Conservation (phyloP, 352 stramenopile genomes). For the Pythium scleroteichum region DNA sequence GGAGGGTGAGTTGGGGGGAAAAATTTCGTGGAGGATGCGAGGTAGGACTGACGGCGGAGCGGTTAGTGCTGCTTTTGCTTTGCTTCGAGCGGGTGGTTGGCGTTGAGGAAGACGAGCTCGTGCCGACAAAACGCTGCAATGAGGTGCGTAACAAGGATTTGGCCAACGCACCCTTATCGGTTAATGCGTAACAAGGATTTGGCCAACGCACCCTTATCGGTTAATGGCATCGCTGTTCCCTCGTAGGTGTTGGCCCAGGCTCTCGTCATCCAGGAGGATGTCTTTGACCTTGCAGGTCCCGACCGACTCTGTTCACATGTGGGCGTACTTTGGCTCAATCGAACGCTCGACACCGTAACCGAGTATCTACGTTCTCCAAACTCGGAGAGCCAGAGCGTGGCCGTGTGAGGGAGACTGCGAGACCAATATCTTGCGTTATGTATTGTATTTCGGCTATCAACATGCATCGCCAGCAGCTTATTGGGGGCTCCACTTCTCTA, state of each 20-base stretch:
- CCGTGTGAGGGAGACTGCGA: constrained; percentile 4
- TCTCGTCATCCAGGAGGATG: neutral
- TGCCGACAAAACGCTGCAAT: no score
- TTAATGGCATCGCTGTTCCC: no score
- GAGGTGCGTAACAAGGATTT: no score
- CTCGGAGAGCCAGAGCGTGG: neutral
- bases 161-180: no score
- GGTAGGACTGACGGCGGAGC: neutral
- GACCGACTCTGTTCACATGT: constrained; percentile 10
- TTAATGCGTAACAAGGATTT: no score
- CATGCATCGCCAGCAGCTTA: constrained; percentile 23
- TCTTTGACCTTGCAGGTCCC: constrained; percentile 7
- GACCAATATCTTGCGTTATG: neutral
- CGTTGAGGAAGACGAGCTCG: no score
- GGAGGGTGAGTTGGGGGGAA: constrained; percentile 4
- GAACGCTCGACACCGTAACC: constrained; percentile 7
- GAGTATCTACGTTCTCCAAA: neutral
- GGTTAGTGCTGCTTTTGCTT: neutral
- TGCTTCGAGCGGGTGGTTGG: no score
- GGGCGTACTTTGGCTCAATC: constrained; percentile 9
- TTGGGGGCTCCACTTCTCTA: constrained; percentile 22
- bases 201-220: no score
- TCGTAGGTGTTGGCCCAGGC: constrained; percentile 18
- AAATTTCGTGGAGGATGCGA: no score
- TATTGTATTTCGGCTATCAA: constrained; percentile 25